Base-by-base conservation (phyloP, 129 eudicot species). In the Artemisia tridentata region DNA sequence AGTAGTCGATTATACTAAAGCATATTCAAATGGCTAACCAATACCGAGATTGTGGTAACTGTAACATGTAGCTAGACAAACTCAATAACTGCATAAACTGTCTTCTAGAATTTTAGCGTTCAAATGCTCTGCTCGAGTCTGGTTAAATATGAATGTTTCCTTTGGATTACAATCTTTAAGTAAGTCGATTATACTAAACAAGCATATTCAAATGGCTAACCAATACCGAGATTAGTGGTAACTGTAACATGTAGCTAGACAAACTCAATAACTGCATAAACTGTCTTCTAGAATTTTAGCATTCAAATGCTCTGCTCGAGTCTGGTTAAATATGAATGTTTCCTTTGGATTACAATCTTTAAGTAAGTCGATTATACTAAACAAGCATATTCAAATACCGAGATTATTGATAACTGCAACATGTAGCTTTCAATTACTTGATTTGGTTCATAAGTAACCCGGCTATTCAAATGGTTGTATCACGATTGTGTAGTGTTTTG, bases 11-110 rank as follows among this genome's bases (percentile, higher is more conserved):
- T 70, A 57, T 71, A 58, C 55, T 8, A 6, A 38, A 0, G n/a
- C 48, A 8, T 14, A 15, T 43, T 56, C 55, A 23, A 46, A 16
- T 67, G 41, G 11, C 25, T 7, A 63, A 25, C 25, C 9, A 16
- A 50, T 25, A 49, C n/a, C 25, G 60, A 58, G 67, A 45, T 58
- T 47, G 59, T 54, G 56, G 57, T 19, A n/a, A n/a, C n/a, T n/a
- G n/a, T n/a, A n/a, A n/a, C n/a, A n/a, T n/a, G n/a, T n/a, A 23
- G 31, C 31, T 27, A 29, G 34, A 29, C 34, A 29, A 29, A 29
- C 34, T 29, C 6, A 3, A 4, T 29, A 29, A 29, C 34, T 29
- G 34, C n/a, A 3, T 49, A 13, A 10, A 49, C 15, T 49, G 54
- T 49, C 54, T 2, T 49, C 1, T n/a, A 49, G 54, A 49, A 49